Conservation (phyloP, 2,329 filamentous ascomycete genomes). For the Bisporella sp. region DNA sequence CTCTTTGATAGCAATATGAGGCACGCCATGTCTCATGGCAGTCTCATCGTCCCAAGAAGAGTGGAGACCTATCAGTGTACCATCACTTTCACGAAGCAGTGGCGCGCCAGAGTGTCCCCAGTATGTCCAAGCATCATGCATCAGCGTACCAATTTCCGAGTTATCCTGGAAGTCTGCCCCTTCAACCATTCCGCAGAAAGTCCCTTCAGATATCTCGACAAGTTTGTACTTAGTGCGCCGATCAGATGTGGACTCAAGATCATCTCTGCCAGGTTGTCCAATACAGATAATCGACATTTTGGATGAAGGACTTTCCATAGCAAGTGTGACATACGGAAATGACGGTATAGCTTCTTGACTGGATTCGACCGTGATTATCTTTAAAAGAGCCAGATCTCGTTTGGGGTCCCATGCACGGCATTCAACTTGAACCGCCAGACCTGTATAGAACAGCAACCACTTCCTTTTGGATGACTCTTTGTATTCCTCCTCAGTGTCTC, state of each 20-base stretch:
- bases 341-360: not conserved
- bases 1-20: constrained; percentile 34
- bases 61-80: constrained; percentile 41
- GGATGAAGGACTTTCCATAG: not conserved
- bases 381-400: constrained; percentile 41
- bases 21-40: constrained; percentile 42
- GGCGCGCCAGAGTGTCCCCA: constrained; percentile 49
- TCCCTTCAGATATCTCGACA: constrained; percentile 34
- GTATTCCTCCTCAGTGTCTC: constrained; percentile 32
- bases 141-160: constrained; percentile 42
- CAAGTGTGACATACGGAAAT: not conserved
- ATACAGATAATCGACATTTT: constrained; percentile 25
- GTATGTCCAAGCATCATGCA: constrained; percentile 50
- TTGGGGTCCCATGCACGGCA: constrained; percentile 26
- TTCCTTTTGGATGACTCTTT: constrained; percentile 19
- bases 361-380: constrained; percentile 29
- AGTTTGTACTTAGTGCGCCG: constrained; percentile 33
- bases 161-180: constrained; percentile 34
- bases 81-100: constrained; percentile 33
- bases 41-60: constrained; percentile 47
- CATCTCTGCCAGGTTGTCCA: constrained; percentile 34
- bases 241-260: constrained; percentile 38
- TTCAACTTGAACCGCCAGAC: constrained; percentile 32
- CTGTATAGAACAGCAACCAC: constrained; percentile 35
- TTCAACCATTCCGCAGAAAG: too few species aligned